Base-by-base conservation (phyloP, 306 rosid species). In the Inga oerstediana region DNA sequence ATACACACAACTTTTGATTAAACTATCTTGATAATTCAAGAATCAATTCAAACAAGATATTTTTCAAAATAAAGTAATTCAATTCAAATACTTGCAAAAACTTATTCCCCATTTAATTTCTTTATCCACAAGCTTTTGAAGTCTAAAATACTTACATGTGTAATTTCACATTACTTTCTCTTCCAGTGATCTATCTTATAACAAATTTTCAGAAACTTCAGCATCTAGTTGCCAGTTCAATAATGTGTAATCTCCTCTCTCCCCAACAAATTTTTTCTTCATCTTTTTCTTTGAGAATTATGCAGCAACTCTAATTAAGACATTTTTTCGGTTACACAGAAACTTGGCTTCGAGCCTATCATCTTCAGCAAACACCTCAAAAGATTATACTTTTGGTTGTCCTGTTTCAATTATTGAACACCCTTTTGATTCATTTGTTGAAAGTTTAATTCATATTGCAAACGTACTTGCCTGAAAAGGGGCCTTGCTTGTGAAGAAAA, bases 141-240 rank as follows among this genome's bases (percentile, higher is more conserved):
- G n/a, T n/a, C n/a, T n/a, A n/a, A n/a, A n/a, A n/a, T n/a, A n/a
- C n/a, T n/a, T n/a, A n/a, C n/a, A n/a, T n/a, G n/a, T n/a, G n/a
- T n/a, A n/a, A n/a, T n/a, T n/a, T n/a, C n/a, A 61, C 76, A n/a
- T 10, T 70, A 13, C 58, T 65, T 35, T 80, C 27, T 74, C 69
- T 78, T 91, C 48, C 92, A 94, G 97, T 20, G 97, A 93, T 86
- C 84, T 94, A 79, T 94, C 98, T 81, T 89, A 89, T 90, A 94
- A 94, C 87, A 94, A 91, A 79, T 94, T 94, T 79, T 85, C 91
- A 0, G 85, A 80, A 62, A 79, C 90, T 59, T 37, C 82, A 54
- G 59, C 79, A 2, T 1, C 62, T 73, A 8, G n/a, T 80, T 91
- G 92, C 83, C 86, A 56, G 41, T 81, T 0, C n/a, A 61, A 74